Percentiles rank a stretch among this genome's conserved stretches.
Evolutionary conservation across 1,139 yeast genomes (phyloP).

Genomic region (Magnusiomyces tetraspermus): DNA sequence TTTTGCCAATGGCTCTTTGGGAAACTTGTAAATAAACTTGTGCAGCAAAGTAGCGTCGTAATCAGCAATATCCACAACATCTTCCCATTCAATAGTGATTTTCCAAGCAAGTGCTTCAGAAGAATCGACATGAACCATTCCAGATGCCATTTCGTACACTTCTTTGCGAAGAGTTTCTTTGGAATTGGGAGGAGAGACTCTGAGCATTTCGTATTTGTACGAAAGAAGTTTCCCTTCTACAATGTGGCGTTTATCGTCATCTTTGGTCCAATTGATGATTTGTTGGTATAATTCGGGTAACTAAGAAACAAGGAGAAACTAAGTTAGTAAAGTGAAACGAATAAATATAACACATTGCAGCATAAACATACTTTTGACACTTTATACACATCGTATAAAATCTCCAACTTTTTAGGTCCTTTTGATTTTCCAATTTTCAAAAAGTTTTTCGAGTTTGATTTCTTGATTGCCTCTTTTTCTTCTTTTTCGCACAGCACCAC

Average conservation of each 20-base stretch:
- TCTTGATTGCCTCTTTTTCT: slow-evolving; percentile 33
- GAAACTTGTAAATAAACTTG: slow-evolving; percentile 49
- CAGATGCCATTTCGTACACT: slow-evolving; percentile 53
- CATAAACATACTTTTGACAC: slow-evolving; percentile 38
- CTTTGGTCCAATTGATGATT: slow-evolving; percentile 47
- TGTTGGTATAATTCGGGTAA: slow-evolving; percentile 46
- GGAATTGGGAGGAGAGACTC: slow-evolving; percentile 37
- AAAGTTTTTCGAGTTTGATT: slow-evolving; percentile 26
- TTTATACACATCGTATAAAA: slow-evolving; percentile 43
- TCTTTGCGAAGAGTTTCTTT: slow-evolving; percentile 38
- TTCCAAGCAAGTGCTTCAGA: slow-evolving; percentile 63
- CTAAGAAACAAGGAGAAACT: not conserved
- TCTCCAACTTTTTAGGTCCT: slow-evolving; percentile 19
- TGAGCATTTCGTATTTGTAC: slow-evolving; percentile 48
- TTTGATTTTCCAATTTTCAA: slow-evolving; percentile 21
- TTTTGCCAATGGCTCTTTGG: slow-evolving; percentile 53
- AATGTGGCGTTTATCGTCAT: slow-evolving; percentile 50
- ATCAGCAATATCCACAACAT: slow-evolving; percentile 42
- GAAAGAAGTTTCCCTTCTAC: slow-evolving; percentile 53
- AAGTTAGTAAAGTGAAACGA: not conserved
- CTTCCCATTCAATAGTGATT: slow-evolving; percentile 67
- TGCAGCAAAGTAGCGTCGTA: slow-evolving; percentile 42
- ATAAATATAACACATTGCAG: no score
- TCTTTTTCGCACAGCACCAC: slow-evolving; percentile 38
- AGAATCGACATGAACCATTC: slow-evolving; percentile 60